Evolutionary conservation across 2,329 filamentous ascomycete species (phyloP).

Genomic region (Pseudodiploospora longispora): DNA sequence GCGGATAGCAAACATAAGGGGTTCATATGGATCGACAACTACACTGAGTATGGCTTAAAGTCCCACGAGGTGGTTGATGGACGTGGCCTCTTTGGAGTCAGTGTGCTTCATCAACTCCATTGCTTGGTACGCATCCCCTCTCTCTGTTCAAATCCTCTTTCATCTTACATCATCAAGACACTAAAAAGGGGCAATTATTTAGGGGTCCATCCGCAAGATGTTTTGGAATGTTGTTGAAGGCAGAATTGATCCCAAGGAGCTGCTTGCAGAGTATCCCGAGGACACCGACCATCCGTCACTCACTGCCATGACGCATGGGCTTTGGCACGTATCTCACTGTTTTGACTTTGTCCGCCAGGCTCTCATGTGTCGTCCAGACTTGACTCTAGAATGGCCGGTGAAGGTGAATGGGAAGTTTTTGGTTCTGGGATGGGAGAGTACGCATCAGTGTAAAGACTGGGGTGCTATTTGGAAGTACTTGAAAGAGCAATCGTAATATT

Average conservation of each 20-base stretch:
- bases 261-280: not conserved
- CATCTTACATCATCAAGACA: too few relatives aligned
- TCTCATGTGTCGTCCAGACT: not conserved
- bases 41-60: too few relatives aligned
- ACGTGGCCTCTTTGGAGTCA: too few relatives aligned
- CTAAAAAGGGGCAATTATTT: not conserved
- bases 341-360: constrained; percentile 6
- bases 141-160: too few relatives aligned
- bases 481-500: not conserved
- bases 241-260: not conserved
- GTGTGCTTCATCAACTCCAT: too few relatives aligned
- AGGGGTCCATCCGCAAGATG: not conserved
- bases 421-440: not conserved
- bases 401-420: not conserved
- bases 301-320: not conserved
- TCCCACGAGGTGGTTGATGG: too few relatives aligned
- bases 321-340: constrained; percentile 5
- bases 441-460: constrained; percentile 2
- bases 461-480: constrained; percentile 1
- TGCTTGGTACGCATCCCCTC: too few relatives aligned
- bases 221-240: not conserved
- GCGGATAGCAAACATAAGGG: too few relatives aligned
- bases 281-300: not conserved
- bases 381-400: not conserved
- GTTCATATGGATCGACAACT: too few relatives aligned